Conservation (phyloP, 305 asterid genomes). For the Ajuga reptans region DNA sequence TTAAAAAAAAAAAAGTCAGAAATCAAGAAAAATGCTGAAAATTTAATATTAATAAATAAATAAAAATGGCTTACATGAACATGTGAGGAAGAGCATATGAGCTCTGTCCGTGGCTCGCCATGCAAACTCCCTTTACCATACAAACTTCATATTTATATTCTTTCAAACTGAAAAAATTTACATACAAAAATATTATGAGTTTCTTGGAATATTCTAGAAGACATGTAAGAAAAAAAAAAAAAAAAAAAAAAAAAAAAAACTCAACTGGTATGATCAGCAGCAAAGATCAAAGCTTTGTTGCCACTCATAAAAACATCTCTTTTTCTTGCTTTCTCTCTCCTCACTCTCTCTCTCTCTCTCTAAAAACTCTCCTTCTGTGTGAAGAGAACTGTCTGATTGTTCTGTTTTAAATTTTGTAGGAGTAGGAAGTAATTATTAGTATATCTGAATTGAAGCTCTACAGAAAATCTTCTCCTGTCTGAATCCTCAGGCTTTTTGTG, state of each 20-base stretch:
- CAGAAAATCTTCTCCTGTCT: slow-evolving; percentile 53
- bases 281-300: slow-evolving; percentile 42
- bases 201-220: background rate
- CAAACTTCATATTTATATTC: slow-evolving; percentile 23
- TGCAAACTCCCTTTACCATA: slow-evolving; percentile 37
- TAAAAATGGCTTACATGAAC: slow-evolving; percentile 36
- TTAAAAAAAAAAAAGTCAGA: background rate
- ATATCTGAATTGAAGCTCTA: slow-evolving; percentile 30
- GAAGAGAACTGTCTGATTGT: slow-evolving; percentile 45
- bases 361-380: slow-evolving; percentile 31
- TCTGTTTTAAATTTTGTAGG: slow-evolving; percentile 23
- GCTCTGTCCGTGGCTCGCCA: slow-evolving; percentile 60
- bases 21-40: background rate
- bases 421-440: slow-evolving; percentile 21
- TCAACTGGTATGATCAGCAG: slow-evolving; percentile 19
- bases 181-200: slow-evolving; percentile 7
- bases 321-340: background rate
- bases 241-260: background rate
- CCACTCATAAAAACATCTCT: slow-evolving; percentile 25
- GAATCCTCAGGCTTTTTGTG: slow-evolving; percentile 35
- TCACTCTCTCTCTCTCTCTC: slow-evolving; percentile 32
- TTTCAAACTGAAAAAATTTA: too few relatives aligned
- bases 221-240: background rate
- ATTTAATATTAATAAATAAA: background rate
- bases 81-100: slow-evolving; percentile 50